Conservation (phyloP, 805 yeast species). For the Saccharomycopsis capsularis region DNA sequence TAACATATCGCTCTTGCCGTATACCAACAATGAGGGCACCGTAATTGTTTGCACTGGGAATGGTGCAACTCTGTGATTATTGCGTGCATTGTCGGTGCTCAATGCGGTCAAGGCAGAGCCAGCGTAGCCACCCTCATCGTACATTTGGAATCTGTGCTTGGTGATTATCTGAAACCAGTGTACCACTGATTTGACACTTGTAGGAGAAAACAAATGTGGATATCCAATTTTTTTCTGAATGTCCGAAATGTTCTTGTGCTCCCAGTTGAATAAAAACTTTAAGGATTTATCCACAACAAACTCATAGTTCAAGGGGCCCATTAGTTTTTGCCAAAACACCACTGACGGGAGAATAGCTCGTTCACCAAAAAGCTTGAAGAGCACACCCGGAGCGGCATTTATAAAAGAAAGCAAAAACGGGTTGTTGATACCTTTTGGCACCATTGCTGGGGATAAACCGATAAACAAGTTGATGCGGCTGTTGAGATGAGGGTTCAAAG, state of each 20-base stretch:
- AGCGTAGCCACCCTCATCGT: constrained; percentile 38
- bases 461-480: constrained; percentile 50
- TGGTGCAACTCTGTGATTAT: constrained; percentile 36
- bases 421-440: constrained; percentile 80
- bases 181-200: constrained; percentile 87
- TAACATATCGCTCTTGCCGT: constrained; percentile 74
- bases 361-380: constrained; percentile 66
- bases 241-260: constrained; percentile 56
- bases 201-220: constrained; percentile 82
- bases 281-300: constrained; percentile 66
- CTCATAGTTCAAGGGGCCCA: constrained; percentile 70
- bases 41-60: constrained; percentile 60
- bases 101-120: constrained; percentile 7
- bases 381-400: constrained; percentile 65
- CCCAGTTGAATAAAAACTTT: constrained; percentile 72
- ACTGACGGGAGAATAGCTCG: constrained; percentile 72
- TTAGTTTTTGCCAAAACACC: constrained; percentile 60
- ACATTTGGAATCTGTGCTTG: constrained; percentile 77
- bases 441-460: constrained; percentile 90
- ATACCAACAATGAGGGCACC: constrained; percentile 69
- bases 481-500: constrained; percentile 60
- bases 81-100: not conserved
- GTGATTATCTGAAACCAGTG: constrained; percentile 92
- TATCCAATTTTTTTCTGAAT: constrained; percentile 72
- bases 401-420: constrained; percentile 67